Base-by-base conservation (phyloP, 1,284 basidiomycete genomes). In the Apiotrichum gracile region DNA sequence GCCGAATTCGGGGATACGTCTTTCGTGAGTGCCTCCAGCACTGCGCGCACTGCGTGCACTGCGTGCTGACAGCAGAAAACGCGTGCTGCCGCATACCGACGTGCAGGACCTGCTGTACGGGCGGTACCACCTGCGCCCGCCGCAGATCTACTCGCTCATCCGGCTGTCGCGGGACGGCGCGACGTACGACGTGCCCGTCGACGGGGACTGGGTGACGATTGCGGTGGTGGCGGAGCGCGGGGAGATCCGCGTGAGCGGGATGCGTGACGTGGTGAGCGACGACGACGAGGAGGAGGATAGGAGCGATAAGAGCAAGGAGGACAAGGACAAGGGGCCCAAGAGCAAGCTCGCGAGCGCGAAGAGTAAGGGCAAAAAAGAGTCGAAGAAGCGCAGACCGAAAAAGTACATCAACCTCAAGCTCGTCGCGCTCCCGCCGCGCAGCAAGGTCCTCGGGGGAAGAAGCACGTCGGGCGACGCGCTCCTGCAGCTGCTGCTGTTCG, bases 321-420 rank as follows among this genome's bases (percentile, higher is more conserved):
- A 38, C 21, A 44, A 31, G 45, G 31, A 40, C 49, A 47, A 35
- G 46, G 16, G 29, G n/a, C n/a, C n/a, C 38, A 54, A 51, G 39
- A 47, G 51, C 34, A 57, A 48, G 19, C 50, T 54, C 24, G 48
- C 38, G 27, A 55, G 29, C 38, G 52, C 51, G 24, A 57, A 51
- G n/a, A 58, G 39, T 21, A 49, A 40, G 51, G 46, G 46, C 49
- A 54, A 47, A 8, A 49, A 39, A 16, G 53, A 49, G n/a, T 47
- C 33, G 6, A 51, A 55, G 51, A 61, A 55, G 38, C 59, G 61
- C 24, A 47, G 39, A 25, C 70, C 68, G 9, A 58, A 64, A 38
- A 90, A 89, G 70, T 97, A 88, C 69, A 82, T 94, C 61, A 88
- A 85, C 63, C 79, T 96, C 67, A 91, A 87, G 69, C 81, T 98